These are phyloP conservation scores for Porpolomopsis calyptriformis DNA, from an alignment of 768 basidiomycete genomes.

Conservation along the genomic window DNA sequence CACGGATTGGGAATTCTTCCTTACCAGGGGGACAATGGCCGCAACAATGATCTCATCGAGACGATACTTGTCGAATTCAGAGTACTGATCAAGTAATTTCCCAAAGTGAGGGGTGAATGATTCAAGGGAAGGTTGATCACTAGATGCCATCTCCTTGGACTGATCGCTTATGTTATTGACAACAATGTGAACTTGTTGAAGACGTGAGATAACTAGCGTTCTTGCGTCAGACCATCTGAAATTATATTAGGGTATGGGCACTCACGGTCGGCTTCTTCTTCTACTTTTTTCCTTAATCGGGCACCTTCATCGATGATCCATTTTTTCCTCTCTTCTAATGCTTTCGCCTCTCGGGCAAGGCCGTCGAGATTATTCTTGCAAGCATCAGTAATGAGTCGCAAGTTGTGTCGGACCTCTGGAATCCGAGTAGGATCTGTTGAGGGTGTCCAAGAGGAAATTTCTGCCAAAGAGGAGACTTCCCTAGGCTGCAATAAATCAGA, in stretches of 20 bases:
- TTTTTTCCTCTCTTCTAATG: conserved; percentile 68
- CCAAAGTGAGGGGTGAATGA: conserved; percentile 65
- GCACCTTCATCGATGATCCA: conserved; percentile 62
- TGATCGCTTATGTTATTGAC: conserved; percentile 59
- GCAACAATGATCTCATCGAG: conserved; percentile 91
- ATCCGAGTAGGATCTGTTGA: conserved; percentile 80
- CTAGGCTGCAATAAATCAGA: conserved; percentile 43
- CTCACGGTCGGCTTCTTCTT: conserved; percentile 71
- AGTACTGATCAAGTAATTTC: conserved; percentile 58
- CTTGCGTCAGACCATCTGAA: conserved; percentile 6
- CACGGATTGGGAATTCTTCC: conserved; percentile 11
- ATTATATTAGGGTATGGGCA: not conserved
- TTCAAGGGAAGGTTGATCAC: conserved; percentile 64
- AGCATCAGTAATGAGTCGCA: conserved; percentile 74
- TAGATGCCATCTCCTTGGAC: conserved; percentile 51
- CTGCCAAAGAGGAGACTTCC: conserved; percentile 78
- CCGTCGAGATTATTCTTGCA: conserved; percentile 81
- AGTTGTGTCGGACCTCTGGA: conserved; percentile 94
- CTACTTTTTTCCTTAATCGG: conserved; percentile 55
- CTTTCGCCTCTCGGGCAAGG: conserved; percentile 81
- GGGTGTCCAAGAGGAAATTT: conserved; percentile 78
- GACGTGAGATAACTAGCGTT: conserved; percentile 61
- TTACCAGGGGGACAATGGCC: conserved; percentile 71
- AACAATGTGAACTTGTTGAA: conserved; percentile 69
- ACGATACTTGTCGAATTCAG: conserved; percentile 69